A percentile compares a stretch with the other conserved stretches of the same genome.
These are phyloP conservation scores for Apiospora marii DNA, from an alignment of 2,329 filamentous ascomycete genomes.

Conservation along the genomic window DNA sequence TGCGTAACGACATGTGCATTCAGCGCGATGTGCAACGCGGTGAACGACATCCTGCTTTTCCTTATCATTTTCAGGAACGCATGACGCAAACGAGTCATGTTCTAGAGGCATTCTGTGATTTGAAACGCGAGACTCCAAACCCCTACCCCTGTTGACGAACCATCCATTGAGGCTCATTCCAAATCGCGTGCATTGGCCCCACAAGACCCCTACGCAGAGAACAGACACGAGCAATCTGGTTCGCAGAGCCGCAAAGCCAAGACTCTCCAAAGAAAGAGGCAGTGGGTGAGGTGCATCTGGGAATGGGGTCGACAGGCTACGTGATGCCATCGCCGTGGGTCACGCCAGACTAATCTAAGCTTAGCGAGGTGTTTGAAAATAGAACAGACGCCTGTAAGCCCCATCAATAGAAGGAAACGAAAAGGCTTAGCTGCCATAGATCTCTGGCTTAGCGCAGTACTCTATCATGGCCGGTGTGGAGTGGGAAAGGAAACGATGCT, in stretches of 20 bases:
- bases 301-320: background rate
- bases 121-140: background rate
- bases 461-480: background rate
- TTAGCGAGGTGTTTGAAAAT: conserved; percentile 7
- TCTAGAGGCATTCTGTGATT: background rate
- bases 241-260: conserved; percentile 16
- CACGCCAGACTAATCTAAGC: background rate
- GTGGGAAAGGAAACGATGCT: background rate
- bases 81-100: background rate
- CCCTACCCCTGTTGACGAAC: background rate
- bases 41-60: background rate
- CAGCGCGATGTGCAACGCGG: background rate
- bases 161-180: background rate
- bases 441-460: background rate
- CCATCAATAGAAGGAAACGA: background rate
- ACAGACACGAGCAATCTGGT: background rate
- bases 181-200: background rate
- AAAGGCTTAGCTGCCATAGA: background rate
- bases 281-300: background rate
- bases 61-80: background rate
- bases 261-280: background rate
- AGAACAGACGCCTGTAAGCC: background rate
- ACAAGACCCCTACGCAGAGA: background rate
- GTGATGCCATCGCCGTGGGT: background rate
- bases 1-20: too few relatives aligned